These are phyloP conservation scores for Lupinus albus DNA, from an alignment of 306 rosid species.

Conservation along the genomic window DNA sequence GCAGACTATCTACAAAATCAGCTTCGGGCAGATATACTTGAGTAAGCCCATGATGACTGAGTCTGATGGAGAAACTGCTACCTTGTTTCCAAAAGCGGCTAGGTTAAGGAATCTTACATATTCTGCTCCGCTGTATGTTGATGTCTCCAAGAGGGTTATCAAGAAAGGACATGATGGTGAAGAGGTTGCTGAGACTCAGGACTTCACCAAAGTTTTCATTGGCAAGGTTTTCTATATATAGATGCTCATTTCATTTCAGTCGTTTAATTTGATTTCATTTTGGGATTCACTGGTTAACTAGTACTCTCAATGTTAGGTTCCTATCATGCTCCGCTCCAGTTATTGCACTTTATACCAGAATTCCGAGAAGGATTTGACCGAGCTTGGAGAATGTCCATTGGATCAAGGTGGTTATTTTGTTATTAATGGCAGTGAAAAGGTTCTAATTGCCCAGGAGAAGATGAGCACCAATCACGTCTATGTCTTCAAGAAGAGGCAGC, in stretches of 20 bases:
- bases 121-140: slow-evolving; percentile 96
- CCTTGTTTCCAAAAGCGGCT: slow-evolving; percentile 96
- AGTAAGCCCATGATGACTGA: slow-evolving; percentile 99
- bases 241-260: neutral
- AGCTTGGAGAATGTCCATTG: slow-evolving; percentile 90
- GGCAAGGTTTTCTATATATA: slow-evolving; percentile 64
- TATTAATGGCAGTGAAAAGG: slow-evolving; percentile 89
- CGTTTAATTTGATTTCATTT: neutral
- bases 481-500: slow-evolving; percentile 90
- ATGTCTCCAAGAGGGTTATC: slow-evolving; percentile 81
- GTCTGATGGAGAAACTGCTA: slow-evolving; percentile 95
- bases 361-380: slow-evolving; percentile 95
- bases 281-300: neutral
- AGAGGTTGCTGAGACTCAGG: slow-evolving; percentile 87
- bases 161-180: slow-evolving; percentile 98
- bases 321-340: slow-evolving; percentile 97
- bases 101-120: slow-evolving; percentile 90
- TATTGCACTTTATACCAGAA: slow-evolving; percentile 88
- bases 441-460: slow-evolving; percentile 92
- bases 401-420: slow-evolving; percentile 96
- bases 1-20: slow-evolving; percentile 79
- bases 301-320: slow-evolving; percentile 58
- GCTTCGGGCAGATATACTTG: slow-evolving; percentile 93
- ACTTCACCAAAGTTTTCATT: slow-evolving; percentile 90
- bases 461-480: slow-evolving; percentile 94